Evolutionary conservation across 208 protist genomes (phyloP).

Genomic region (Acanthamoeba rhysodes): DNA sequence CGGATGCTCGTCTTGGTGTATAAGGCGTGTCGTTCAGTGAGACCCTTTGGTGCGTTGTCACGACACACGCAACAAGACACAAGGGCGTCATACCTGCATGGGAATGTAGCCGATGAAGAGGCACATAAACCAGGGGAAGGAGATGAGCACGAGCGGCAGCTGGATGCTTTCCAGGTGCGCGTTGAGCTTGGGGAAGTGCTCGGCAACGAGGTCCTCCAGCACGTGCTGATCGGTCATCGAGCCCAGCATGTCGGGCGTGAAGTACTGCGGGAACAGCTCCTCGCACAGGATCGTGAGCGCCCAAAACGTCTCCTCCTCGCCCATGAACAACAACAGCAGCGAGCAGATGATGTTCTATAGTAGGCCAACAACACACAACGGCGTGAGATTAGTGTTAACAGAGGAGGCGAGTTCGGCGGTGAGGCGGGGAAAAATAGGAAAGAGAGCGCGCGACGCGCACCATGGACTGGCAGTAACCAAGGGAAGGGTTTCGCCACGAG

Average conservation of each 20-base stretch:
- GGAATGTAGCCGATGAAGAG: slow-evolving; percentile 72
- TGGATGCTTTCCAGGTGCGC: background rate
- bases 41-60: background rate
- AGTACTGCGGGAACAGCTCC: slow-evolving; percentile 70
- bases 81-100: background rate
- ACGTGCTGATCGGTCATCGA: slow-evolving; percentile 71
- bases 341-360: slow-evolving; percentile 65
- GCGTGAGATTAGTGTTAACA: background rate
- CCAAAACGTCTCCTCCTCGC: slow-evolving; percentile 70
- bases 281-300: slow-evolving; percentile 43
- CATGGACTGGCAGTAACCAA: slow-evolving; percentile 76
- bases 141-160: slow-evolving; percentile 38
- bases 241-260: slow-evolving; percentile 68
- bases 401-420: background rate
- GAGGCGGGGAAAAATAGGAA: background rate
- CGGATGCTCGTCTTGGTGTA: slow-evolving; percentile 48
- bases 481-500: slow-evolving; percentile 73
- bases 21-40: too few relatives aligned
- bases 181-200: slow-evolving; percentile 57
- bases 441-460: background rate
- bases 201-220: slow-evolving; percentile 58
- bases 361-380: too few relatives aligned
- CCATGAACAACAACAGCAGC: slow-evolving; percentile 63
- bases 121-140: slow-evolving; percentile 75
- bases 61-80: background rate